Conservation (phyloP, 1,139 yeast genomes). For the Kurtzmaniella quercitrusa region DNA sequence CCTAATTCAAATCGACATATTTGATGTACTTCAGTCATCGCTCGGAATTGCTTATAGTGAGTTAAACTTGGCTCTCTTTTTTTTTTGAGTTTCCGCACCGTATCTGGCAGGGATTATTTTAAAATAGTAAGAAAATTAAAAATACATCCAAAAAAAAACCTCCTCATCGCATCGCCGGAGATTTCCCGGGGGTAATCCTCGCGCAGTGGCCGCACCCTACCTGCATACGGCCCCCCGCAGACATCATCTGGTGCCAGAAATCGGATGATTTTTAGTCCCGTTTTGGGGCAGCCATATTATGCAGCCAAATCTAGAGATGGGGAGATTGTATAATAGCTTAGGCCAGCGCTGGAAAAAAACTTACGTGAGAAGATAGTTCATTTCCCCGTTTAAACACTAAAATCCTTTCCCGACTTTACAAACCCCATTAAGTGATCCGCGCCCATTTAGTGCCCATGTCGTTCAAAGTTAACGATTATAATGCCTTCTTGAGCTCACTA, state of each 20-base stretch:
- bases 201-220: too few relatives aligned
- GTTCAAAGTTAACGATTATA: slow-evolving; percentile 29
- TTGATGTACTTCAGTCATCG: slow-evolving; percentile 70
- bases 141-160: too few relatives aligned
- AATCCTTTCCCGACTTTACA: too few relatives aligned
- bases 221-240: too few relatives aligned
- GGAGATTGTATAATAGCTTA: not conserved
- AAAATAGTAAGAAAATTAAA: slow-evolving; percentile 6
- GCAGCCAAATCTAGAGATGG: not conserved
- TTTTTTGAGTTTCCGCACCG: not conserved
- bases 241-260: too few relatives aligned
- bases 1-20: slow-evolving; percentile 53
- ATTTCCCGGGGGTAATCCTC: too few relatives aligned
- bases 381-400: too few relatives aligned
- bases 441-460: slow-evolving; percentile 17
- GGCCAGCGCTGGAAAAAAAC: not conserved
- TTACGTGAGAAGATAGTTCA: not conserved
- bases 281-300: not conserved
- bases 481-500: slow-evolving; percentile 27
- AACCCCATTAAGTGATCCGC: too few relatives aligned
- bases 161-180: too few relatives aligned
- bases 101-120: not conserved
- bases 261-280: too few relatives aligned
- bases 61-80: not conserved
- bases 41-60: too few relatives aligned